Evolutionary conservation across 805 yeast genomes (phyloP), one percentile per base, ranked within the genome.

Genomic region (Ogataea saltuana): DNA sequence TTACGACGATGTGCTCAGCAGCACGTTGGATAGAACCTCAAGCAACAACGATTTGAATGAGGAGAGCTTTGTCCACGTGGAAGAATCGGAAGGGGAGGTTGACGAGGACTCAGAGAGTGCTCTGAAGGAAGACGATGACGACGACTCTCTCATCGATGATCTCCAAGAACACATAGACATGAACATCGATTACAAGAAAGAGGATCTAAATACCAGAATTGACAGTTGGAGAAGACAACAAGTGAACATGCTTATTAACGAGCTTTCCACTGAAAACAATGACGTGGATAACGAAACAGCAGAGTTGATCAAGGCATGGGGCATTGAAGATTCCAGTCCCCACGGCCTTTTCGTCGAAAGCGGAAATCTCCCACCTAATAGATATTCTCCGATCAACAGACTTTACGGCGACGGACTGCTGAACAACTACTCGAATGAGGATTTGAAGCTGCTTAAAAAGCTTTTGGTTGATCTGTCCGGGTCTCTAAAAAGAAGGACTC

Each of bases 221-320:
- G 63, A 62, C 21, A 53, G 45, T 35, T 62, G 67, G 67, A 51
- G 64, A 40, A 52, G 60, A 23, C 57, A 60, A 37, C 65, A 60
- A 38, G 50, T 59, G 7, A 46, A 47, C 23, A 44, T 51, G 7
- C 38, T 62, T 9, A 26, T 61, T 13, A 48, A 44, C 13, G 65
- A 59, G 11, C 19, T 52, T 1, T 39, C 55, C 6, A 20, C 39
- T 9, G 44, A 42, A 21, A 36, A 35, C 15, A 30, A 16, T 5
- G 33, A 48, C 3, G 25, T 48, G 12, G 55, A 55, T 22, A 29
- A 33, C 13, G 60, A 57, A 3, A 56, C 60, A 3, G 8, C 48
- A 2, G 65, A 60, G 11, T 49, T 59, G 15, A 55, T 61, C 38
- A 51, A 54, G 40, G 51, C 63, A 7, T 62, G 67, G 67, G 67